Percentiles rank a stretch among this genome's conserved stretches.
These are phyloP conservation scores for Crithidia expoeki DNA, from an alignment of 208 protist genomes.

Conservation along the genomic window DNA sequence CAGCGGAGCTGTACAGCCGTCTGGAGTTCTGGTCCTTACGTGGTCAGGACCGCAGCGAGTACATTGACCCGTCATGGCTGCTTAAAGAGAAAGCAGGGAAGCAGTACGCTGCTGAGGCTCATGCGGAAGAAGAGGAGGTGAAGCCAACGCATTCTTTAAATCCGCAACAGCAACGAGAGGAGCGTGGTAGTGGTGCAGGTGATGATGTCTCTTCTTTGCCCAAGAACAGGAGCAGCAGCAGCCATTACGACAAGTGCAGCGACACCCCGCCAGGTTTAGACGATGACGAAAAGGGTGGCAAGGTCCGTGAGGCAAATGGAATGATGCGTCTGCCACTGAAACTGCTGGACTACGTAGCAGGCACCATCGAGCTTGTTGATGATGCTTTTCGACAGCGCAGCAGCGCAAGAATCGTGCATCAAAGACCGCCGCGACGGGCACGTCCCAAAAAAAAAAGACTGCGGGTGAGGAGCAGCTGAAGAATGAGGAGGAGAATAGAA, in stretches of 20 bases:
- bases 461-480: neutral
- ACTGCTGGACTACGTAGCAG: constrained; percentile 25
- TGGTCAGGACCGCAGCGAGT: constrained; percentile 53
- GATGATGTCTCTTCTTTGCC: neutral
- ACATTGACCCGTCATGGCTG: constrained; percentile 33
- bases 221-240: neutral
- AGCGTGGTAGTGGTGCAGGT: neutral
- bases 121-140: neutral
- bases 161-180: neutral
- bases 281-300: neutral
- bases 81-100: too few relatives aligned
- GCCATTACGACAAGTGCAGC: neutral
- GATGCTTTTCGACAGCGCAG: constrained; percentile 7
- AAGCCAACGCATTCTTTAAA: too few relatives aligned
- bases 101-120: neutral
- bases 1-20: constrained; percentile 61
- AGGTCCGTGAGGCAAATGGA: neutral
- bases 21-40: constrained; percentile 77
- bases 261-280: neutral
- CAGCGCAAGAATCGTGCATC: neutral
- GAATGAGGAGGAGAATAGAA: neutral
- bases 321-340: constrained; percentile 16
- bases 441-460: too few relatives aligned
- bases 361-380: constrained; percentile 23
- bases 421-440: neutral